Conservation (phyloP, 2,329 filamentous ascomycete genomes). For the Cadophora sp. region DNA sequence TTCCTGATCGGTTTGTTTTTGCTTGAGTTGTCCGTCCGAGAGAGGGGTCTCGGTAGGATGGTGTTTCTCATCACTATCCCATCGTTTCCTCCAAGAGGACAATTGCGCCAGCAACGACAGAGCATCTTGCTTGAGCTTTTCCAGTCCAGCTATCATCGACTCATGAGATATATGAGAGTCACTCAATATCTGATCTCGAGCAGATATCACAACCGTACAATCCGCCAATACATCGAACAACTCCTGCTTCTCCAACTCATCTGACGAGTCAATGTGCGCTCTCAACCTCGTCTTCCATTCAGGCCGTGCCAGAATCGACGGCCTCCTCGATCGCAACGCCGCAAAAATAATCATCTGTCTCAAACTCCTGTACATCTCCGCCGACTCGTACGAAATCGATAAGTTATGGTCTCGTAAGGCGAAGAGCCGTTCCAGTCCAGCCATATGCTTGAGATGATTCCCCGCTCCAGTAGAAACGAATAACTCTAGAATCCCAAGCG, state of each 20-base stretch:
- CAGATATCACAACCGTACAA: conserved; percentile 40
- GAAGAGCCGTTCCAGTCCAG: conserved; percentile 42
- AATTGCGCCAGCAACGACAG: conserved; percentile 21
- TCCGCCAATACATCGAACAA: conserved; percentile 44
- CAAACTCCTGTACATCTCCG: conserved; percentile 26
- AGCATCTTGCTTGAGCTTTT: conserved; percentile 8
- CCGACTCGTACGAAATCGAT: conserved; percentile 30
- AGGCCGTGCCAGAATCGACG: conserved; percentile 41
- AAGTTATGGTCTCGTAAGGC: conserved; percentile 37
- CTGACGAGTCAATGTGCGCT: conserved; percentile 26
- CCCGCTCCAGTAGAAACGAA: conserved; percentile 40
- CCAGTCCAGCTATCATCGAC: background rate
- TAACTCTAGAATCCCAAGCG: conserved; percentile 42
- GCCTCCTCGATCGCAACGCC: conserved; percentile 12
- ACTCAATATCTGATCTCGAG: conserved; percentile 26
- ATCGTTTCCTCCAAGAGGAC: conserved; percentile 18
- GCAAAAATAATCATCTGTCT: conserved; percentile 25
- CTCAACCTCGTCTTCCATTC: conserved; percentile 41
- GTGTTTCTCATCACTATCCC: conserved; percentile 20
- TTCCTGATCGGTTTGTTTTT: background rate
- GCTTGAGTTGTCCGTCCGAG: background rate
- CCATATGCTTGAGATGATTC: conserved; percentile 43
- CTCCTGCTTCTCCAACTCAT: conserved; percentile 38
- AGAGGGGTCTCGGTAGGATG: conserved; percentile 3
- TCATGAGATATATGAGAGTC: background rate